phyloP scores from a whole-genome alignment of 1,139 yeast species.

The Wickerhamiella infanticola region DNA sequence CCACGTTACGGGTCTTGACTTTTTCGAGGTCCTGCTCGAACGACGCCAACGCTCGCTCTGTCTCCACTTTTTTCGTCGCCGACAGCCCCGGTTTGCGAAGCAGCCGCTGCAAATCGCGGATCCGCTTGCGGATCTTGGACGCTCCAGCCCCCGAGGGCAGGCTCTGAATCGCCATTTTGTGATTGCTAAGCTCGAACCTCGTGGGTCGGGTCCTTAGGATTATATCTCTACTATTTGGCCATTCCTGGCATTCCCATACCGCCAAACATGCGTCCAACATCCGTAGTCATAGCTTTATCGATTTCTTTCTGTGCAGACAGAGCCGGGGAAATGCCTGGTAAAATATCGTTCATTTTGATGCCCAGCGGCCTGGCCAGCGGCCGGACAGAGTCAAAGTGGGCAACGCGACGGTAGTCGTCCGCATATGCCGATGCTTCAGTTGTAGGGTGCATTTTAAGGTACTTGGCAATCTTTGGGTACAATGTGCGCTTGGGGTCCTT shows the following conservation, averaged over 20 bases:
- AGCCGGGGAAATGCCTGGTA: constrained; percentile 69
- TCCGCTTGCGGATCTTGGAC: constrained; percentile 42
- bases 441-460: constrained; percentile 55
- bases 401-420: constrained; percentile 26
- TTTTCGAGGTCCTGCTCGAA: constrained; percentile 48
- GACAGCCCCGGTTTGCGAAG: constrained; percentile 36
- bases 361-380: constrained; percentile 70
- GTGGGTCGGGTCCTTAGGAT: constrained; percentile 26
- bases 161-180: constrained; percentile 13
- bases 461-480: constrained; percentile 44
- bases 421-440: constrained; percentile 44
- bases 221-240: constrained; percentile 9
- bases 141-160: constrained; percentile 15
- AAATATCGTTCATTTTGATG: constrained; percentile 67
- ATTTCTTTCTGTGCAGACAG: constrained; percentile 77
- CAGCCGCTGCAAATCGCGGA: constrained; percentile 70
- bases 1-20: constrained; percentile 35
- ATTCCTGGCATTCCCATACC: constrained; percentile 14
- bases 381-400: constrained; percentile 38
- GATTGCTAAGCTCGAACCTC: background rate
- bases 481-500: constrained; percentile 43
- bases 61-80: constrained; percentile 60
- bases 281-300: constrained; percentile 34
- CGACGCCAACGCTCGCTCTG: constrained; percentile 75
- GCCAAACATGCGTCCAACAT: constrained; percentile 23